Evolutionary conservation across 2,329 filamentous ascomycete genomes (phyloP).

Genomic region (Diaporthe sp.): DNA sequence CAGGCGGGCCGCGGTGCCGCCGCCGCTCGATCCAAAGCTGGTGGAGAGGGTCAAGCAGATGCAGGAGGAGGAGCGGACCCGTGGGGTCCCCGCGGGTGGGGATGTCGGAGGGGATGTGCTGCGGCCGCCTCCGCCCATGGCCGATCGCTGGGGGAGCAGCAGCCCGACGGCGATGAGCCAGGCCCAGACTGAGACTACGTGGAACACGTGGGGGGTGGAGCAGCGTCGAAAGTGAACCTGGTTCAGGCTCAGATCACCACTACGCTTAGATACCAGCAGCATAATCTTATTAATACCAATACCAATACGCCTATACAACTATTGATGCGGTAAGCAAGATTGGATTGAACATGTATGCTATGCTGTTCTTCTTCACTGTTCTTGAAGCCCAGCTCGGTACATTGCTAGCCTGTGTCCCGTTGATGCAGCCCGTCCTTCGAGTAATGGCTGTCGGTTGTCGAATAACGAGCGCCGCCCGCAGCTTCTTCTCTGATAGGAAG

Average conservation of each 20-base stretch:
- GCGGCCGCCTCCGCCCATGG: constrained; percentile 24
- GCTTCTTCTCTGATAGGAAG: too few relatives aligned
- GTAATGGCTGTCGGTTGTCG: too few relatives aligned
- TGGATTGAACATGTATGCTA: too few relatives aligned
- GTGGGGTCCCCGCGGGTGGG: background rate
- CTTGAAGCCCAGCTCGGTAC: too few relatives aligned
- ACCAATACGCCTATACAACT: too few relatives aligned
- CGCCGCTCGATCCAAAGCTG: constrained; percentile 25
- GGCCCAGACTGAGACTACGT: constrained; percentile 23
- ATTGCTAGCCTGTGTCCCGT: too few relatives aligned
- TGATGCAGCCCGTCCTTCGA: too few relatives aligned
- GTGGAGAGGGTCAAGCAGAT: constrained; percentile 16
- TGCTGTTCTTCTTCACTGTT: too few relatives aligned
- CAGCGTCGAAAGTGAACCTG: constrained; percentile 3
- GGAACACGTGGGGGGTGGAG: constrained; percentile 25
- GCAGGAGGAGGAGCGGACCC: background rate
- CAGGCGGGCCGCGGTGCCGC: constrained; percentile 21
- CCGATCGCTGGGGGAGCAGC: background rate
- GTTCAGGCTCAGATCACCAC: background rate
- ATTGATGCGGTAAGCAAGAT: too few relatives aligned
- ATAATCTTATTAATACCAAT: background rate
- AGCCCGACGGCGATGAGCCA: constrained; percentile 24
- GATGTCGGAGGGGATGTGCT: background rate
- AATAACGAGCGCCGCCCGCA: too few relatives aligned
- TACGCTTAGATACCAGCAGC: background rate